Base-by-base conservation (phyloP, 208 protist genomes). In the Trypanosoma theileri region DNA sequence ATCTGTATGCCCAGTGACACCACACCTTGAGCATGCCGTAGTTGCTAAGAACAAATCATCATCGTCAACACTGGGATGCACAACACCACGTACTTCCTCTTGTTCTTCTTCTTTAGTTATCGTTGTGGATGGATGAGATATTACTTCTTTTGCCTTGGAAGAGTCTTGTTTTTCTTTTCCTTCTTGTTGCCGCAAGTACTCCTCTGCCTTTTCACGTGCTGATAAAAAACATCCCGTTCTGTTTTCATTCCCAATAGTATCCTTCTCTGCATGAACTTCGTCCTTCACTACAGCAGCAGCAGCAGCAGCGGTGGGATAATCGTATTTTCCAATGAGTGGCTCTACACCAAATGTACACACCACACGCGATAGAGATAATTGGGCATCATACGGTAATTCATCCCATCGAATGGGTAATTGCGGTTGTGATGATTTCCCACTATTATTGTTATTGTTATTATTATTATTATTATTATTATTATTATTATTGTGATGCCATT, bases 351-450 rank as follows among this genome's bases (percentile, higher is more conserved):
- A 81, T 1, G 79, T 68, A 7, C 81, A 84, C 19, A 96, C 69
- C 9, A 91, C 72, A 71, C 84, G 79, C 13, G 78, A 59, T 56
- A 95, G 35, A 1, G 68, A 75, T 12, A 85, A 48, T 66, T 93
- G 90, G 50, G 82, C 63, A 35, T 91, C 85, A 53, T 82, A 85
- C 59, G 65, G 63, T 71, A 96, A 79, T 69, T 96, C 90, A 13
- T 63, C 35, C 88, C 90, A 96, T 26, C 90, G 85, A 40, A 92
- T 68, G 8, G 90, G 66, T 17, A 79, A 51, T 57, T 79, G 45
- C 51, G 85, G 64, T 53, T 64, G 51, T 17, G 13, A 4, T 1
- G 28, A 35, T 35, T 1, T 35, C 28, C 4, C 28, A 35, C 28
- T 6, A 8, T 35, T 35, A 35, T 26, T 54, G 59, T 53, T 19